Percentiles rank a stretch among this genome's conserved stretches.
Evolutionary conservation across 2,329 filamentous ascomycete species (phyloP).

Genomic region (Endothia cerciana): DNA sequence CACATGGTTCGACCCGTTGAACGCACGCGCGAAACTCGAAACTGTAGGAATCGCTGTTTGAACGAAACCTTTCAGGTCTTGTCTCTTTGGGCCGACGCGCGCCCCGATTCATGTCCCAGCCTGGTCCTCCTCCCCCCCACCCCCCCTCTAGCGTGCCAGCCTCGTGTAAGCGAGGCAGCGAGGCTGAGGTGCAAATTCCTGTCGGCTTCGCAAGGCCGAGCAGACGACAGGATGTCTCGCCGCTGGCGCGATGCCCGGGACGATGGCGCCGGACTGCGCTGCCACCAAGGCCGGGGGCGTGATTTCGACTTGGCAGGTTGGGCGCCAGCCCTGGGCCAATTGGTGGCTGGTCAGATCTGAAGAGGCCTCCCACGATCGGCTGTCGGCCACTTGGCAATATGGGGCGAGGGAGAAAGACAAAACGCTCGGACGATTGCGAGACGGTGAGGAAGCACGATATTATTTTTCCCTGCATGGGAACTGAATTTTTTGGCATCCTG

Average conservation of each 20-base stretch:
- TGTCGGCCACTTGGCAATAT: neutral
- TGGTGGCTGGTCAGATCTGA: neutral
- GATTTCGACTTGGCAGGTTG: neutral
- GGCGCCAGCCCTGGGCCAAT: neutral
- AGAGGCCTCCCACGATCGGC: neutral
- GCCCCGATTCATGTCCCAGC: neutral
- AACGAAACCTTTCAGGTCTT: too few species aligned
- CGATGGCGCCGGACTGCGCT: neutral
- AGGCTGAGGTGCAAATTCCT: neutral
- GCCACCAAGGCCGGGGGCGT: neutral
- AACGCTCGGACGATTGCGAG: too few species aligned
- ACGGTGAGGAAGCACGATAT: too few species aligned
- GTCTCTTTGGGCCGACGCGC: too few species aligned
- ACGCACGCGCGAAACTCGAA: too few species aligned
- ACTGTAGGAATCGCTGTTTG: too few species aligned
- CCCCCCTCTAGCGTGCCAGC: slow-evolving; percentile 1
- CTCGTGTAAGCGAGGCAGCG: slow-evolving; percentile 10
- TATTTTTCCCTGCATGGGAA: neutral
- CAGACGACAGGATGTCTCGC: neutral
- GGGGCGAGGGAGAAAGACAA: neutral
- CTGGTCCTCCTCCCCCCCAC: too few species aligned
- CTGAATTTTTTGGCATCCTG: neutral
- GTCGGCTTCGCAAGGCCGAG: neutral
- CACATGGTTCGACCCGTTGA: too few species aligned
- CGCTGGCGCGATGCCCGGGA: too few species aligned